These are phyloP conservation scores for Ceratocystis cubensis DNA, from an alignment of 2,329 filamentous ascomycete genomes.

Conservation along the genomic window DNA sequence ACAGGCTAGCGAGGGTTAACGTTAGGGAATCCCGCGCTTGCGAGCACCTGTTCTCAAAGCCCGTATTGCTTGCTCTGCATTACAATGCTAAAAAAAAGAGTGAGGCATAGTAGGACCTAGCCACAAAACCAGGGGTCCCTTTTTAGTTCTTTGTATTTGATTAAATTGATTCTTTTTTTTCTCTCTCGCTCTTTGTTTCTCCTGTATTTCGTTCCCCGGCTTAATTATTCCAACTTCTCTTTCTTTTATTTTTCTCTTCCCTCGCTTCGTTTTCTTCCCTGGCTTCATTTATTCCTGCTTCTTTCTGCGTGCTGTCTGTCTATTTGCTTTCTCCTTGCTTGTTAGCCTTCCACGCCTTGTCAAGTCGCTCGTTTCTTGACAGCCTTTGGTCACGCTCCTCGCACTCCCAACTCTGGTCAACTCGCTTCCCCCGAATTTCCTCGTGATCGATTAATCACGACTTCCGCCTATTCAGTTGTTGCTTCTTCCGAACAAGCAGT, in stretches of 20 bases:
- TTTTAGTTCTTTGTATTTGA: not conserved
- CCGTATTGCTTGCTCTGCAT: not conserved
- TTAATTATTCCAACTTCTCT: constrained; percentile 11
- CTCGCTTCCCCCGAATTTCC: constrained; percentile 1
- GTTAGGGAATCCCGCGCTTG: not conserved
- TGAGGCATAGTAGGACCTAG: not conserved
- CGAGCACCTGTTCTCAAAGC: not conserved
- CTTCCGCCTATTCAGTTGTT: constrained; percentile 6
- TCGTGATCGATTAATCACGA: not conserved
- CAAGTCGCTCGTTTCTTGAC: constrained; percentile 15
- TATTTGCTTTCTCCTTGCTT: not conserved
- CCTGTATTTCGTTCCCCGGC: constrained; percentile 1
- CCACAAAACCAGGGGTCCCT: constrained; percentile 1
- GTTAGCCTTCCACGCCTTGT: constrained; percentile 5
- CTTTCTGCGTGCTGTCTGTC: constrained; percentile 7
- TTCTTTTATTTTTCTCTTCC: constrained; percentile 14
- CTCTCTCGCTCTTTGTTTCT: not conserved
- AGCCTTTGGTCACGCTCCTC: constrained; percentile 5
- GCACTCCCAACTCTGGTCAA: not conserved
- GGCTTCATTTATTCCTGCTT: constrained; percentile 7
- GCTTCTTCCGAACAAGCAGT: constrained; percentile 15
- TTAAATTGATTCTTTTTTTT: constrained; percentile 9
- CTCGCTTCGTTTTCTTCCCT: constrained; percentile 20
- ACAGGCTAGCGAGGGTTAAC: no score
- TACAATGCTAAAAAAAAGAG: constrained; percentile 3